Base-by-base conservation (phyloP, 495 filamentous ascomycete species). In the Aspergillus nanangensis region DNA sequence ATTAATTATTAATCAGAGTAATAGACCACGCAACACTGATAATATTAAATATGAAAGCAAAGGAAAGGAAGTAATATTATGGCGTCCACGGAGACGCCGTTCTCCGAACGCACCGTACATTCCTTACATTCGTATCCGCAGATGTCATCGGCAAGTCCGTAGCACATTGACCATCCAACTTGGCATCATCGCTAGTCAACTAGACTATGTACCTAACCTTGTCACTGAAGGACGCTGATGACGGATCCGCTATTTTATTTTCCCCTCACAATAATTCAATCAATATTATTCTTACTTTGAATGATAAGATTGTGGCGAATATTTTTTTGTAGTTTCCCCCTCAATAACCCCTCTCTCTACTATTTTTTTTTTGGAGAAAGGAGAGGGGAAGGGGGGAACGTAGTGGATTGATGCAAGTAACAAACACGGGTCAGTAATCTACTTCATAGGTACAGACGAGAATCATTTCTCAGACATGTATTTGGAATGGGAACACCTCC, bases 61-160 rank as follows among this genome's bases (percentile, higher is more conserved):
- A 29, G 25, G 25, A 29, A 29, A 29, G 25, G 25, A 29, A n/a
- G n/a, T n/a, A 37, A n/a, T n/a, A n/a, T n/a, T n/a, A n/a, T 14
- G 35, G 15, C 20, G n/a, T 42, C 36, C 23, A 45, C 54, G 54
- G 54, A 44, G 54, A 45, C 54, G 50, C 54, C 54, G 54, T 50
- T 20, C 32, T 41, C 42, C 41, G 40, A 43, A 23, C 45, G 14
- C 25, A 31, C 32, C 23, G 13, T 35, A 47, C 42, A 17, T 34
- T 45, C 38, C 46, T 47, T 47, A 44, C 47, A 46, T 41, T 44
- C 51, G 48, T 52, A 50, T 56, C 52, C 52, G 47, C 52, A 53
- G 33, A 44, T 53, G 47, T 53, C 50, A 53, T 60, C 56, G 56
- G 56, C 47, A 53, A 60, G 56, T 55, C 56, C 56, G 56, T 55